A percentile compares a stretch with the other conserved stretches of the same genome.
These are phyloP conservation scores for Bromus sterilis DNA, from an alignment of 176 grass and related monocot genomes.

Conservation along the genomic window DNA sequence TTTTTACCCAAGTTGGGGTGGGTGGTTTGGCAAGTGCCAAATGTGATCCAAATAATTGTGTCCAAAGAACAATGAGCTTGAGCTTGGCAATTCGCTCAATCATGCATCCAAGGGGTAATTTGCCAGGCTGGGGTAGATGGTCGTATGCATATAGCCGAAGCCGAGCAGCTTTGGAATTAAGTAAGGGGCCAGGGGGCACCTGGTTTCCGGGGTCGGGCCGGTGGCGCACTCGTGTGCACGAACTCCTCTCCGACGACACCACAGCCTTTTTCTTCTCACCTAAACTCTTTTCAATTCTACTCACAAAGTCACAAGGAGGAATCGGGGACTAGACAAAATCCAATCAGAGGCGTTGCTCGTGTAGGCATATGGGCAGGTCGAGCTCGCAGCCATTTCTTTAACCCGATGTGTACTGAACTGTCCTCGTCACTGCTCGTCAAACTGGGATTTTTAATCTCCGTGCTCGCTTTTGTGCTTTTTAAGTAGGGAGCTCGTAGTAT, in stretches of 20 bases:
- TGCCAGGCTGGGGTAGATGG: too few relatives aligned
- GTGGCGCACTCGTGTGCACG: constrained; percentile 74
- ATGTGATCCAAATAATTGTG: too few relatives aligned
- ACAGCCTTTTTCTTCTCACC: constrained; percentile 21
- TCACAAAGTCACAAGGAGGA: background rate
- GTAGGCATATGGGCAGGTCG: constrained; percentile 38
- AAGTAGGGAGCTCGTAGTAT: background rate
- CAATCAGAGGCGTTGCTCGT: constrained; percentile 18
- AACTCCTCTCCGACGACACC: constrained; percentile 40
- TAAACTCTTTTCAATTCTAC: constrained; percentile 11
- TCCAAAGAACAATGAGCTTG: too few relatives aligned
- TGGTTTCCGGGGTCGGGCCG: constrained; percentile 45
- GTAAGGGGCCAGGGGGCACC: constrained; percentile 18
- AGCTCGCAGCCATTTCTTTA: constrained; percentile 13
- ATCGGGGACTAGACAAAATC: constrained; percentile 26
- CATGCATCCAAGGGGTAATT: too few relatives aligned
- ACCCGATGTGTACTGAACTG: background rate
- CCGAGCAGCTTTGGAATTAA: constrained; percentile 17
- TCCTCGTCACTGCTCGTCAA: constrained; percentile 26
- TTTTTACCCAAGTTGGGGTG: too few relatives aligned
- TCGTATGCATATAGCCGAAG: constrained; percentile 14
- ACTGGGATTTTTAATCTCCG: constrained; percentile 21
- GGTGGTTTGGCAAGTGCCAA: too few relatives aligned
- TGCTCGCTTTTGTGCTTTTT: constrained; percentile 14
- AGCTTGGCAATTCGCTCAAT: too few relatives aligned